phyloP scores from a whole-genome alignment of 225 moss, liverwort and hornwort species.

The Rhytidiadelphus loreus region DNA sequence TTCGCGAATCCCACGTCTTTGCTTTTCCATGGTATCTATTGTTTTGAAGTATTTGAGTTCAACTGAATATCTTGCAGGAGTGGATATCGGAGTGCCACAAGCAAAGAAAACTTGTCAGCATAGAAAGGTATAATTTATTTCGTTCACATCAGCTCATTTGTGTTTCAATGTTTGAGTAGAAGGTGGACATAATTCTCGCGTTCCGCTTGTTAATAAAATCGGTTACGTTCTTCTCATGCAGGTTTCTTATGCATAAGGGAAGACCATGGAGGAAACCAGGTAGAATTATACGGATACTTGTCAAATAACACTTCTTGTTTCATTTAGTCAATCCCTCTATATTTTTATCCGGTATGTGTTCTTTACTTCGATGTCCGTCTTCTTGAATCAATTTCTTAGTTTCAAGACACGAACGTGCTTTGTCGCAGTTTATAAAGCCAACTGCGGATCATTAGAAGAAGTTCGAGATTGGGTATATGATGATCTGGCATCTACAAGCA shows the following conservation, averaged over 20 bases:
- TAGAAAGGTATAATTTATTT: slow-evolving; percentile 38
- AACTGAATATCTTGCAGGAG: slow-evolving; percentile 36
- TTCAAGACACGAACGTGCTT: neutral
- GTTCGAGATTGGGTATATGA: slow-evolving; percentile 67
- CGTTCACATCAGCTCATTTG: neutral
- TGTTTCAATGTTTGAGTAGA: neutral
- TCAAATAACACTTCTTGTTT: neutral
- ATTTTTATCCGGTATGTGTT: neutral
- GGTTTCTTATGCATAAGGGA: slow-evolving; percentile 71
- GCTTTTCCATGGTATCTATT: neutral
- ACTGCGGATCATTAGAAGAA: slow-evolving; percentile 43
- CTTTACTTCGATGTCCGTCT: neutral
- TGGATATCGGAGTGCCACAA: slow-evolving; percentile 68
- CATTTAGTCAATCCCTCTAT: slow-evolving; percentile 4
- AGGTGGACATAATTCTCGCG: neutral
- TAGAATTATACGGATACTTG: neutral
- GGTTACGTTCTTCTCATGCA: neutral
- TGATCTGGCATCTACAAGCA: slow-evolving; percentile 39
- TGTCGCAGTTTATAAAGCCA: slow-evolving; percentile 12
- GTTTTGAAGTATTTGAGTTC: neutral
- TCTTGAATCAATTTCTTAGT: neutral
- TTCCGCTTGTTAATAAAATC: neutral
- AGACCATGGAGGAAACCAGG: slow-evolving; percentile 58
- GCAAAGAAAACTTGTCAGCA: slow-evolving; percentile 51
- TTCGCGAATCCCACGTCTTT: neutral